Conservation (phyloP, 2,329 filamentous ascomycete genomes). For the Xylariaceae sp. region DNA sequence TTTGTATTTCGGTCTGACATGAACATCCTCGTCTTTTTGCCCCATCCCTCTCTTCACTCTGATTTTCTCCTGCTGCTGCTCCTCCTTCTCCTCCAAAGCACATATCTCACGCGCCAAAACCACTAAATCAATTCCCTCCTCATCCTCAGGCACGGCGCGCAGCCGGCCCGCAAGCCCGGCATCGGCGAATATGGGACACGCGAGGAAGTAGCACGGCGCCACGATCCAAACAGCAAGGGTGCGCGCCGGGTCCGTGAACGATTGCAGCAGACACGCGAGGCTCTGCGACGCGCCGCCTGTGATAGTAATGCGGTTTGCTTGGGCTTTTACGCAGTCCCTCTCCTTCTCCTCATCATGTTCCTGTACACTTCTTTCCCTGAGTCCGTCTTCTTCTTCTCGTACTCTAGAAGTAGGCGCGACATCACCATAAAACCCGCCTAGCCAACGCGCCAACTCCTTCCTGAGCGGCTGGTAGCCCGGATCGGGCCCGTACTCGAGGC, state of each 20-base stretch:
- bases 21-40: background rate
- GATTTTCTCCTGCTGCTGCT: conserved; percentile 12
- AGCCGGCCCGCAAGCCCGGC: conserved; percentile 73
- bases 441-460: conserved; percentile 72
- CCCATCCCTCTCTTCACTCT: background rate
- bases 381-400: background rate
- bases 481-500: conserved; percentile 82
- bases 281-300: conserved; percentile 87
- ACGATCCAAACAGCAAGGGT: conserved; percentile 82
- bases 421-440: conserved; percentile 64
- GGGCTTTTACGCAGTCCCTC: background rate
- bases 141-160: conserved; percentile 76
- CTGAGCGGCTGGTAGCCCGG: conserved; percentile 75
- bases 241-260: conserved; percentile 79
- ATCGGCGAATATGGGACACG: conserved; percentile 85
- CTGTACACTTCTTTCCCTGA: background rate
- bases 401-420: conserved; percentile 17
- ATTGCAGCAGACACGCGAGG: conserved; percentile 76
- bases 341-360: background rate
- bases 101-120: conserved; percentile 28
- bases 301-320: conserved; percentile 71
- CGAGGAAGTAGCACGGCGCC: conserved; percentile 84
- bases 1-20: conserved; percentile 61
- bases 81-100: conserved; percentile 15
- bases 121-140: conserved; percentile 73